phyloP scores from a whole-genome alignment of 257 asterid species.

The Nicotiana knightiana region DNA sequence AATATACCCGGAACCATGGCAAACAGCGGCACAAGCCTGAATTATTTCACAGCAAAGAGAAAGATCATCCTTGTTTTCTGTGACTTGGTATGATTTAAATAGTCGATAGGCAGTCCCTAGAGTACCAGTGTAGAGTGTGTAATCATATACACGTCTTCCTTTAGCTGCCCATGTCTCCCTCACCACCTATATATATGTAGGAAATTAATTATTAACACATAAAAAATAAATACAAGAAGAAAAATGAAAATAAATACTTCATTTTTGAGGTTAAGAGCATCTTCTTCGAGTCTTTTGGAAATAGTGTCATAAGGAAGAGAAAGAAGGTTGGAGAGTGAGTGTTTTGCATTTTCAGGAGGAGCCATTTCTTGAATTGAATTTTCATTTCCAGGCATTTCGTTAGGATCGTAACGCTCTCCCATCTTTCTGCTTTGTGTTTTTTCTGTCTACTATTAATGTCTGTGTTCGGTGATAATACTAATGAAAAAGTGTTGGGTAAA shows the following conservation, averaged over 20 bases:
- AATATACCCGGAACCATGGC: conserved; percentile 46
- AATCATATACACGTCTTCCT: conserved; percentile 52
- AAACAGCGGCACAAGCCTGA: conserved; percentile 49
- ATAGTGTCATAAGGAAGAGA: conserved; percentile 48
- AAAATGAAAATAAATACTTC: conserved; percentile 20
- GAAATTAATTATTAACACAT: background rate
- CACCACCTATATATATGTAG: conserved; percentile 41
- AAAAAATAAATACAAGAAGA: background rate
- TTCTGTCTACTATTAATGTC: background rate
- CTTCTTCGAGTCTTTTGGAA: conserved; percentile 34
- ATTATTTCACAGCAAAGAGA: conserved; percentile 49
- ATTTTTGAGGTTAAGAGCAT: conserved; percentile 54
- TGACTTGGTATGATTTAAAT: conserved; percentile 65
- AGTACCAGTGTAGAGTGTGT: conserved; percentile 61
- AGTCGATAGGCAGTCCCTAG: conserved; percentile 72
- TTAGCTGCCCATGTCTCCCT: conserved; percentile 61
- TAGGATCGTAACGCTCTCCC: conserved; percentile 64
- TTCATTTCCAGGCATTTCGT: conserved; percentile 48
- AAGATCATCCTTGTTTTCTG: conserved; percentile 48
- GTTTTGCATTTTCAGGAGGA: conserved; percentile 18
- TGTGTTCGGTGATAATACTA: background rate
- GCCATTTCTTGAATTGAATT: conserved; percentile 23
- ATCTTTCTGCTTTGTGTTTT: conserved; percentile 8
- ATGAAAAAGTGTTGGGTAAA: background rate
- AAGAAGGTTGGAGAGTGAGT: conserved; percentile 57